A percentile compares a stretch with the other conserved stretches of the same genome.
Conservation (phyloP, 2,329 filamentous ascomycete genomes). For the Aspergillus sp. region DNA sequence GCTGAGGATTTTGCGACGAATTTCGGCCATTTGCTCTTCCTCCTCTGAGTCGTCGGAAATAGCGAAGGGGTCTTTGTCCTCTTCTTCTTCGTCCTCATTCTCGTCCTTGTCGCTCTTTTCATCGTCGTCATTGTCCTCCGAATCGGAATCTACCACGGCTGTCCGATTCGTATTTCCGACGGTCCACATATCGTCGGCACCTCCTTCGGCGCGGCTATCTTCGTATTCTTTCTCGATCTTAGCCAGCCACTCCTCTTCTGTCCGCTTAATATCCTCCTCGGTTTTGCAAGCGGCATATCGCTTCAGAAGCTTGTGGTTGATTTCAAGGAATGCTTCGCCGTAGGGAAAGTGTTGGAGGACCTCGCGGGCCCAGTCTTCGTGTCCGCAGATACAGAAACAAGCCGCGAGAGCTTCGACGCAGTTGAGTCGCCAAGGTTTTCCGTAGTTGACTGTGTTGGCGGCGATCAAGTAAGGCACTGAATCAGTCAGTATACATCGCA, state of each 20-base stretch:
- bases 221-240: conserved; percentile 87
- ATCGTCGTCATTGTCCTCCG: conserved; percentile 52
- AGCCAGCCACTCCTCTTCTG: conserved; percentile 83
- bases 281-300: conserved; percentile 81
- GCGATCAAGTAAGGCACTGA: conserved; percentile 87
- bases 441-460: conserved; percentile 96
- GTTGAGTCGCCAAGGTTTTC: conserved; percentile 90
- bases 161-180: conserved; percentile 81
- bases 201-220: conserved; percentile 66
- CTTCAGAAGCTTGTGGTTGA: conserved; percentile 79
- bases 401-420: conserved; percentile 94
- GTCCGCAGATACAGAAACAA: conserved; percentile 89
- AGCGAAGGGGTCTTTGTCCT: conserved; percentile 66
- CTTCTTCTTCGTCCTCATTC: conserved; percentile 42
- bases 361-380: conserved; percentile 83
- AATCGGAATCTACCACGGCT: conserved; percentile 45
- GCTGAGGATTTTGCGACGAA: conserved; percentile 82
- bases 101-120: conserved; percentile 47
- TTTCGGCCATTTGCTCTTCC: conserved; percentile 89
- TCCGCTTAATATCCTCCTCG: conserved; percentile 78
- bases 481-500: neutral
- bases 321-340: conserved; percentile 82
- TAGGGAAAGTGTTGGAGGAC: conserved; percentile 85
- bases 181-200: conserved; percentile 76
- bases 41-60: conserved; percentile 79